Evolutionary conservation across 805 yeast species (phyloP), one percentile per base, ranked within the genome.

Genomic region (Candida ortonii): DNA sequence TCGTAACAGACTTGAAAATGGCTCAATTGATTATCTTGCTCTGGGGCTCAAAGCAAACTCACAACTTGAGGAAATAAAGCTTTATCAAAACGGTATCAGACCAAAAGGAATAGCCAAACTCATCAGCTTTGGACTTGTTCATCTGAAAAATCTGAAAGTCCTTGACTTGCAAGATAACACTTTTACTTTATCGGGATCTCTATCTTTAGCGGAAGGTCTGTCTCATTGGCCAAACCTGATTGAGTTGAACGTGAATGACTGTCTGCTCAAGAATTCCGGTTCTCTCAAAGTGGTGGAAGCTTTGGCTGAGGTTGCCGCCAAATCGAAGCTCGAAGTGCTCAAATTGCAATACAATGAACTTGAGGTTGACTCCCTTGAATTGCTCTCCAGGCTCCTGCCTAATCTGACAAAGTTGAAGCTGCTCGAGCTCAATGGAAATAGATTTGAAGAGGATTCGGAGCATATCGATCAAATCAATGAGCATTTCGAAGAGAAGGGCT

Each of bases 71-170:
- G 76, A 84, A 59, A 54, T 50, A 22, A 79, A 84, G 57, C 70
- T 93, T 47, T 90, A 87, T 57, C 99, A 93, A 66, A 93, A 93
- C 60, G 99, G 99, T 57, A 93, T 93, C 46, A 80, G 99, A 63
- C 97, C 95, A 35, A 80, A 77, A 37, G 99, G 99, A 49, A 80
- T 90, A 36, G 74, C 81, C 44, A 78, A 73, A 47, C 71, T 90
- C 53, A 69, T 90, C 47, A 64, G 66, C 13, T 72, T 81, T 34
- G 97, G 97, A 37, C 73, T 93, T 52, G 60, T 73, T 27, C 58
- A 68, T 43, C 78, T 84, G 56, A 66, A 68, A 17, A 64, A 72
- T 16, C 71, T 93, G 50, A 69, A 77, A 48, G 74, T 73, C 24
- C 63, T 93, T 25, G 97, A 93, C 63, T 68, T 93, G 47, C 97